These are phyloP conservation scores for Dissophora ornata DNA, from an alignment of 192 early-diverging fungal genomes.

Conservation along the genomic window DNA sequence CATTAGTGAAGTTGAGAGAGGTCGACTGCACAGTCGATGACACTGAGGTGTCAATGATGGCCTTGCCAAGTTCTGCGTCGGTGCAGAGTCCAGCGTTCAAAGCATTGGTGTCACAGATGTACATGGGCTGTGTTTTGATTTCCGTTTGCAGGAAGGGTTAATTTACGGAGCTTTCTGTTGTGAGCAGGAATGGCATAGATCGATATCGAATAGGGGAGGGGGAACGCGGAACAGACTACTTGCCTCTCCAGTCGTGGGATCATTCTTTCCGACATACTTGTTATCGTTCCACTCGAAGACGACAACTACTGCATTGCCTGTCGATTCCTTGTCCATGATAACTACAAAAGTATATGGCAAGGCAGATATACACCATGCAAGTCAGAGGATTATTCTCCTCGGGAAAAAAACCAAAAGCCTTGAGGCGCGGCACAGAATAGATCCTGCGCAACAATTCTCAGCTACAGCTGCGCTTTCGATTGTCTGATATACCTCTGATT, in stretches of 20 bases:
- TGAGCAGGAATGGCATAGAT: background rate
- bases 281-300: conserved; percentile 62
- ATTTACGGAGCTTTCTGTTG: background rate
- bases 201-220: too few species aligned
- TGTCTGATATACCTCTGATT: conserved; percentile 45
- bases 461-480: too few species aligned
- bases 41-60: conserved; percentile 65
- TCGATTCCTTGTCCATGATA: conserved; percentile 41
- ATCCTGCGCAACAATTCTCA: too few species aligned
- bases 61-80: conserved; percentile 60
- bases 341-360: conserved; percentile 10
- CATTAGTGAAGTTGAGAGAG: conserved; percentile 40
- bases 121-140: conserved; percentile 34
- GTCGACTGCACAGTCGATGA: conserved; percentile 38
- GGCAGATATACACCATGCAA: too few species aligned
- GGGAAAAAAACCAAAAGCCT: background rate
- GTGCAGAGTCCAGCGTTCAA: conserved; percentile 65
- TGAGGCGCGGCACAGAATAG: too few species aligned
- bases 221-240: background rate
- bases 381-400: too few species aligned
- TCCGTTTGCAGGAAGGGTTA: background rate
- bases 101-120: conserved; percentile 67
- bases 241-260: conserved; percentile 26
- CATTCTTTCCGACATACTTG: conserved; percentile 52
- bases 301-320: conserved; percentile 55